Base-by-base conservation (phyloP, 257 asterid species). In the Salvia miltiorrhiza region DNA sequence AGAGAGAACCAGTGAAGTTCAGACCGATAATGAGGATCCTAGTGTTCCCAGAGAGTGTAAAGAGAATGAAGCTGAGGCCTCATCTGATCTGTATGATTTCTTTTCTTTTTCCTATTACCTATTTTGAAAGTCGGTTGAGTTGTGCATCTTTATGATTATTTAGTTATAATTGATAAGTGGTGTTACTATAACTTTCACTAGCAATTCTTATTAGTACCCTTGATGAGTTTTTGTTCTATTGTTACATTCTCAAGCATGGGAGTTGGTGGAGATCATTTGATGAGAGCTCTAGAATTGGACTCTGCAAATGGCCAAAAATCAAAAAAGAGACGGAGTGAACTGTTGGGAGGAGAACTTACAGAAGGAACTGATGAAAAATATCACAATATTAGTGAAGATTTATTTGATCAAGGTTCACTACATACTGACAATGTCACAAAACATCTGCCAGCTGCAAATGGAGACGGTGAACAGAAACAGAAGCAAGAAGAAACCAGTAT, bases 281-380 rank as follows among this genome's bases (percentile, higher is more conserved):
- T 45, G 44, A 67, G 68, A 19, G 59, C 69, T 41, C 78, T 72
- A 48, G 83, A 81, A 33, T 50, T 21, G 41, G 73, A 73, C 67
- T 60, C 82, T 19, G 79, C 30, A 62, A 54, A 69, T 53, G 79
- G 82, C 65, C 78, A 52, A 50, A 79, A 77, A 53, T 71, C 56
- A 26, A 90, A 88, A 84, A 88, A 78, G 87, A 85, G 75, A 78
- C 76, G 72, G 77, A 85, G 71, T 63, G 82, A 80, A 67, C 66
- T 62, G 47, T 33, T 60, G 74, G 82, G 71, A 68, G 85, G 72
- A 44, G 55, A 56, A 28, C 57, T 41, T 53, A 41, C 7, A 30
- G 76, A 75, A 66, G 78, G 54, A 44, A 44, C 58, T 64, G 82
- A 33, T 14, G 61, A 65, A 56, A 56, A 61, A 41, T 8, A 49